Base-by-base conservation (phyloP, 257 asterid species). In the Rubia yunnanensis region DNA sequence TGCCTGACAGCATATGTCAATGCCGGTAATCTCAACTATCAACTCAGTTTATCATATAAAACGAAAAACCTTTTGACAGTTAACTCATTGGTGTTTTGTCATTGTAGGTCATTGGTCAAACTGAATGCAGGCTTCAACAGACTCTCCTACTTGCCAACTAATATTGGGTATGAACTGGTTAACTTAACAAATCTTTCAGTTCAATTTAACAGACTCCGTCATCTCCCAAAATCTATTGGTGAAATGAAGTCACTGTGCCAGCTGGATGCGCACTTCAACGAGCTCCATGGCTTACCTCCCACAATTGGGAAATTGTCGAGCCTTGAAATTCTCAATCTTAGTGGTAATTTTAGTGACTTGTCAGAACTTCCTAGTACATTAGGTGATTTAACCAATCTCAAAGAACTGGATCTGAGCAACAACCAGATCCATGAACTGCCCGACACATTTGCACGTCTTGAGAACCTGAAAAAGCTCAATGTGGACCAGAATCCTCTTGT, bases 331-430 rank as follows among this genome's bases (percentile, higher is more conserved):
- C 82, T 92, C 56, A 80, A 89, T 72, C 79, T 92, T 7, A 78
- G 96, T 72, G 83, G 91, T 81, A 92, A 92, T 75, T 92, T 92
- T 81, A 90, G 78, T 44, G 97, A 92, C 79, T 75, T 92, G 44
- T 73, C 78, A 31, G 86, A 82, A 61, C 90, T 92, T 26, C 97
- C 99, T 6, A 83, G 77, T 17, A 80, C 96, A 30, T 74, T 92
- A 23, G 77, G 90, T 49, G 96, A 89, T 76, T 85, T 92, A 27
- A 73, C 59, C 65, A 86, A 63, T 76, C 89, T 92, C 48, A 88
- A 82, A 71, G 99, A 92, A 66, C 89, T 87, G 32, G 94, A 92
- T 77, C 66, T 89, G 80, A 87, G 98, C 84, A 89, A 92, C 85
- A 89, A 92, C 75, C 98, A 92, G 89, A 85, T 92, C 67, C 92